These are phyloP conservation scores for Hypoxylon cercidicola DNA, from an alignment of 495 filamentous ascomycete genomes.

Conservation along the genomic window DNA sequence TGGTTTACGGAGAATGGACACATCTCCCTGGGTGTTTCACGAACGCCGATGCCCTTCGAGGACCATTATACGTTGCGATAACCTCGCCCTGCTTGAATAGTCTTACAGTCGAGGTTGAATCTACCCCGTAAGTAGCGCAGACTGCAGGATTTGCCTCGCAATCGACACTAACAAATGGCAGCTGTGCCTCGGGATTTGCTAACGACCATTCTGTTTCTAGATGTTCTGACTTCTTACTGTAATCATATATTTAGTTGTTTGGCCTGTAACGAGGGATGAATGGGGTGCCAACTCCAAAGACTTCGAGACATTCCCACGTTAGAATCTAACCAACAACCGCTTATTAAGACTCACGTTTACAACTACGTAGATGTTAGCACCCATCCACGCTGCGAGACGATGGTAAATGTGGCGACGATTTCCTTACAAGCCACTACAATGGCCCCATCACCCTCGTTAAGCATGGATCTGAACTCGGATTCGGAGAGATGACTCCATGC, in stretches of 20 bases:
- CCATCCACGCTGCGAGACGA: background rate
- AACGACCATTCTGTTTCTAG: conserved; percentile 25
- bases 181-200: conserved; percentile 2
- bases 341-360: conserved; percentile 15
- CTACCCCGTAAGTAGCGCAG: conserved; percentile 44
- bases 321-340: background rate
- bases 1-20: background rate
- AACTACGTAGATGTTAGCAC: conserved; percentile 15
- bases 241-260: background rate
- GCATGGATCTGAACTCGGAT: conserved; percentile 8
- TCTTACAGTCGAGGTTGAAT: conserved; percentile 45
- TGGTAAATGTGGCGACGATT: background rate
- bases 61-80: conserved; percentile 43
- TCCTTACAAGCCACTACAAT: conserved; percentile 29
- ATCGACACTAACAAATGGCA: conserved; percentile 56
- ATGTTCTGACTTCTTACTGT: conserved; percentile 21
- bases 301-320: conserved; percentile 3
- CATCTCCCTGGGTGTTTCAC: conserved; percentile 5
- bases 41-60: conserved; percentile 47
- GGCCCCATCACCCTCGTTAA: conserved; percentile 3
- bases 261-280: background rate
- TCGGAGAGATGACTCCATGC: conserved; percentile 25
- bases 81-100: conserved; percentile 32
- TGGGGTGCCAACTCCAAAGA: conserved; percentile 17
- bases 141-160: conserved; percentile 30